These are phyloP conservation scores for Backusella tuberculispora DNA, from an alignment of 192 early-diverging fungal species.

Conservation along the genomic window DNA sequence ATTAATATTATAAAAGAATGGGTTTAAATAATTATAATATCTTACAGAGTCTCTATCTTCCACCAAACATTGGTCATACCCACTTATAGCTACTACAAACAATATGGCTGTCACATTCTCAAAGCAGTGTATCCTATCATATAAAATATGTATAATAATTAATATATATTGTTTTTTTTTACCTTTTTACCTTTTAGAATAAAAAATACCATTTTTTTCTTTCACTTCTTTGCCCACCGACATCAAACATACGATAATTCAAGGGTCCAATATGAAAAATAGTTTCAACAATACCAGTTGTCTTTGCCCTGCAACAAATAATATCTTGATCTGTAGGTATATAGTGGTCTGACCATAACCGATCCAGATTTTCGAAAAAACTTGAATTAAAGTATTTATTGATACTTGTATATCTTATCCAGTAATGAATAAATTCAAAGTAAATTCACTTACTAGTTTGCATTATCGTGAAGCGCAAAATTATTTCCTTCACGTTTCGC, in stretches of 20 bases:
- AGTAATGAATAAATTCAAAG: neutral
- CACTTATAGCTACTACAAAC: slow-evolving; percentile 61
- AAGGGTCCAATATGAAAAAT: slow-evolving; percentile 53
- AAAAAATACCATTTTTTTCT: slow-evolving; percentile 84
- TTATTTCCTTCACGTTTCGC: slow-evolving; percentile 45
- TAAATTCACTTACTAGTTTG: slow-evolving; percentile 52
- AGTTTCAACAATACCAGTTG: slow-evolving; percentile 65
- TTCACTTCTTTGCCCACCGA: slow-evolving; percentile 97
- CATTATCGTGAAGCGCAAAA: slow-evolving; percentile 57
- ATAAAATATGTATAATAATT: neutral
- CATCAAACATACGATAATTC: slow-evolving; percentile 89
- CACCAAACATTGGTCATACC: slow-evolving; percentile 62
- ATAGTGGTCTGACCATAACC: slow-evolving; percentile 48
- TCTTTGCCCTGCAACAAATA: slow-evolving; percentile 59
- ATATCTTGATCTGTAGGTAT: slow-evolving; percentile 63
- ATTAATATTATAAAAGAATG: slow-evolving; percentile 1
- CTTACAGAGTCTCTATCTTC: slow-evolving; percentile 51
- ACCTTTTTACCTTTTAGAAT: too few relatives aligned
- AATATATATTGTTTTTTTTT: too few relatives aligned
- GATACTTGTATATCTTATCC: neutral
- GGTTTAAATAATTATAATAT: slow-evolving; percentile 26
- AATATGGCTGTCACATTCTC: slow-evolving; percentile 60
- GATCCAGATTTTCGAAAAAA: slow-evolving; percentile 56
- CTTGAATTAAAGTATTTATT: slow-evolving; percentile 26
- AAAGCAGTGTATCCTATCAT: slow-evolving; percentile 44